Conservation (phyloP, 202 grass and related monocot genomes). For the Schoenoplectus tabernaemontani region DNA sequence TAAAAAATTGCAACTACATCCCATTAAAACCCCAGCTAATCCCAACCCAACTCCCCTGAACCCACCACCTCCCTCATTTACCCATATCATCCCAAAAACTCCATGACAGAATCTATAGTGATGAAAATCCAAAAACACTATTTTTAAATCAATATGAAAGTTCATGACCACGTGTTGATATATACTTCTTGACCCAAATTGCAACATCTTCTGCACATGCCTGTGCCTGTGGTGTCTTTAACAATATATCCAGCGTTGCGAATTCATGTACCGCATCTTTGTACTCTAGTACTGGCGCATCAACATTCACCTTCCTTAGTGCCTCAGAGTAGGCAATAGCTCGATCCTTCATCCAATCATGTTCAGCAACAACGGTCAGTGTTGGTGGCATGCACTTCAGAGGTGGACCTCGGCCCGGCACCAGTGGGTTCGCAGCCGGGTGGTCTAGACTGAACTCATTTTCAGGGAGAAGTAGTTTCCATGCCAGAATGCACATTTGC, state of each 20-base stretch:
- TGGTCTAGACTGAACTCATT: constrained; percentile 51
- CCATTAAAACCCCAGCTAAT: constrained; percentile 2
- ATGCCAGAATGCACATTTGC: constrained; percentile 45
- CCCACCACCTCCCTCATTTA: neutral
- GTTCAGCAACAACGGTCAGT: constrained; percentile 58
- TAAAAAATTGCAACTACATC: constrained; percentile 11
- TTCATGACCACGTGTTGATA: constrained; percentile 60
- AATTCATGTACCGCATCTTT: constrained; percentile 71
- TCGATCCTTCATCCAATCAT: constrained; percentile 75
- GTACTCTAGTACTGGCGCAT: constrained; percentile 62
- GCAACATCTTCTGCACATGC: constrained; percentile 62
- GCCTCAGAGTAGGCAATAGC: constrained; percentile 58
- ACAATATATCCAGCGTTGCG: constrained; percentile 50
- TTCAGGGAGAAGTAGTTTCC: constrained; percentile 57
- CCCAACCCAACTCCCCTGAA: neutral
- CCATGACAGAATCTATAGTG: neutral
- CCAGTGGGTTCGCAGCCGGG: constrained; percentile 48
- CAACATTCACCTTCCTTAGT: constrained; percentile 62
- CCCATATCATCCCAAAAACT: neutral
- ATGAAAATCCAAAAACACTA: constrained; percentile 5
- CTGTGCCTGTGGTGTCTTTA: constrained; percentile 48
- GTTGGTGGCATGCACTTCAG: constrained; percentile 65
- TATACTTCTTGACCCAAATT: constrained; percentile 82
- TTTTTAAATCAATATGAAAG: constrained; percentile 43
- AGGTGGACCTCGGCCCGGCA: constrained; percentile 31